These are phyloP conservation scores for Novymonas esmeraldas DNA, from an alignment of 208 protist genomes.

Conservation along the genomic window DNA sequence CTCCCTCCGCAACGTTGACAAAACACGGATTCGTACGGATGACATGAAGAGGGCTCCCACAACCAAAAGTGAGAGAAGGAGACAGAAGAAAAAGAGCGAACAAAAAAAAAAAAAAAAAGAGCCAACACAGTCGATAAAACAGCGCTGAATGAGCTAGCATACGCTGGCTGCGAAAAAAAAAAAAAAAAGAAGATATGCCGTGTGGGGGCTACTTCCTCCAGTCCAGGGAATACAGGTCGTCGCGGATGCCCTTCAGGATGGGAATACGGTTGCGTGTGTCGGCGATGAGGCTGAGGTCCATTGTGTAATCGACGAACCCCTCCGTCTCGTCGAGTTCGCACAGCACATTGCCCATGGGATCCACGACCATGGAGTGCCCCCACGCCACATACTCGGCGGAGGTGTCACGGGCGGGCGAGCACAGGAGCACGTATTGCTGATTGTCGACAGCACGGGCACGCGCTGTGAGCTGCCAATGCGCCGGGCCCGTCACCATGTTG, in stretches of 20 bases:
- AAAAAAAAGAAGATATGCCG: neutral
- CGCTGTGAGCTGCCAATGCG: slow-evolving; percentile 97
- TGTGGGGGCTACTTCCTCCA: slow-evolving; percentile 46
- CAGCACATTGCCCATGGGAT: slow-evolving; percentile 90
- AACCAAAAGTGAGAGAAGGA: too few relatives aligned
- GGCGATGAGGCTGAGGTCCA: slow-evolving; percentile 62
- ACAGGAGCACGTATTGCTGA: slow-evolving; percentile 95
- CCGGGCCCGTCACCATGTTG: slow-evolving; percentile 98
- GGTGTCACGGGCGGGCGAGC: slow-evolving; percentile 94
- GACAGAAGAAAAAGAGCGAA: neutral
- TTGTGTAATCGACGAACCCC: slow-evolving; percentile 56
- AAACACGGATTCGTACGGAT: neutral
- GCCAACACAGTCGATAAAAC: neutral
- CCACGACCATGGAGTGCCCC: slow-evolving; percentile 96
- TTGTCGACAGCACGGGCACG: slow-evolving; percentile 93
- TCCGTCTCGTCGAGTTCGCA: slow-evolving; percentile 69
- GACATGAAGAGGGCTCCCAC: neutral
- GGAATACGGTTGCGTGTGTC: slow-evolving; percentile 65
- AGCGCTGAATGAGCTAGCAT: neutral
- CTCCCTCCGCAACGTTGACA: too few relatives aligned
- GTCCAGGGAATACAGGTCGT: slow-evolving; percentile 75
- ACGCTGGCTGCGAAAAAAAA: neutral
- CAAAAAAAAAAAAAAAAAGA: neutral
- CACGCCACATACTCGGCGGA: slow-evolving; percentile 93
- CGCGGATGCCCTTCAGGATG: slow-evolving; percentile 72